A percentile compares a stretch with the other conserved stretches of the same genome.
These are phyloP conservation scores for Tanacetum coccineum DNA, from an alignment of 129 eudicot genomes.

Conservation along the genomic window DNA sequence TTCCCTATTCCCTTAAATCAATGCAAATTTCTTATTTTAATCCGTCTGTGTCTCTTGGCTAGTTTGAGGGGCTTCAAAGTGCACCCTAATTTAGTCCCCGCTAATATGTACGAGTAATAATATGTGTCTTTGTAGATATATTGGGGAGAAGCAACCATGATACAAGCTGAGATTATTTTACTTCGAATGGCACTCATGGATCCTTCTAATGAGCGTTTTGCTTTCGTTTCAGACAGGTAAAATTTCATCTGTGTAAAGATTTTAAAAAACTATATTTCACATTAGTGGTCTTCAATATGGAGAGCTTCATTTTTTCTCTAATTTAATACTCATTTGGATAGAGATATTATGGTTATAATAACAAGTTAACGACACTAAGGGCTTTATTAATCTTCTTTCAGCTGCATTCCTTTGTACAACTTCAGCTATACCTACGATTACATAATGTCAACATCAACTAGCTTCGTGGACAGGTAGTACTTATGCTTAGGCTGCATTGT, in stretches of 20 bases:
- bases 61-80: slow-evolving; percentile 3
- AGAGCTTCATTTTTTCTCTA: background rate
- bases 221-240: slow-evolving; percentile 91
- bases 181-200: slow-evolving; percentile 78
- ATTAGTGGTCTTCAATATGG: background rate
- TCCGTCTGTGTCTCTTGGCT: background rate
- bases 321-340: slow-evolving; percentile 13
- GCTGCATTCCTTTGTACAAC: slow-evolving; percentile 95
- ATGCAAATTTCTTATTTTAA: background rate
- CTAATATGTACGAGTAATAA: slow-evolving; percentile 17
- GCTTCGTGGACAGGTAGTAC: slow-evolving; percentile 89
- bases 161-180: slow-evolving; percentile 85
- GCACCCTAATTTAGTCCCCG: slow-evolving; percentile 1
- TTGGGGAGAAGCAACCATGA: slow-evolving; percentile 99
- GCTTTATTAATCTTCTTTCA: slow-evolving; percentile 35
- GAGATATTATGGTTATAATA: background rate
- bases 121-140: slow-evolving; percentile 56
- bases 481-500: slow-evolving; percentile 20
- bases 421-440: slow-evolving; percentile 97
- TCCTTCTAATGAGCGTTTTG: slow-evolving; percentile 74
- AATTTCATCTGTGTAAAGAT: slow-evolving; percentile 12
- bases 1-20: slow-evolving; percentile 7
- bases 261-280: background rate
- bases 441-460: slow-evolving; percentile 86
- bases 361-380: background rate